Base-by-base conservation (phyloP, 2,329 filamentous ascomycete genomes). In the Penicillium thymicola region DNA sequence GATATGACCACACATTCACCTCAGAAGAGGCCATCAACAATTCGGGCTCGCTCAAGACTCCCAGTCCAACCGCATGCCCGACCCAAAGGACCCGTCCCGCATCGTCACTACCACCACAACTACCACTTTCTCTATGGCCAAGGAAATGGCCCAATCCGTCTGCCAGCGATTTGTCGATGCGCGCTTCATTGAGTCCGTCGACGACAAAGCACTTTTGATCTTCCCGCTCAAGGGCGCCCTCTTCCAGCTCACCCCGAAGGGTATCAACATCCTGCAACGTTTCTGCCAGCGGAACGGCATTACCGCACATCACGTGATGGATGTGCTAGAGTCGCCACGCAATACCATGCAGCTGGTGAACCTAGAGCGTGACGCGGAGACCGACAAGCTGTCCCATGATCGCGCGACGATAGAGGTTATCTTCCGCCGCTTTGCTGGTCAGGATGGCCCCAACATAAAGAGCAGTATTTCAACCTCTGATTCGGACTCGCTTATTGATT, bases 1-100 rank as follows among this genome's bases (percentile, higher is more conserved):
- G 91, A 76, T 85, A 97, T 61, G 91, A 96, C 64, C 92, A 95
- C 79, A 96, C 92, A 2, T 99, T 97, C 74, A 85, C 95, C 34
- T 96, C 93, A 1, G 93, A 97, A 78, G 93, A 99, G 83, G 94
- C 94, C 48, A 95, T 97, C 79, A 97, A 95, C 77, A 97, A 97
- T 71, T 81, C 97, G 27, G 93, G 93, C 36, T 97, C 93, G 5
- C 85, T 99, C 66, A 97, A 97, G 69, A 97, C 76, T 97, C 93
- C 3, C 94, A 99, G 74, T 97, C 93, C 43, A 97, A 97, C 74
- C 90, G 94, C 61, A 97, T 97, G 92, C 94, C 94, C 2, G 94
- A 97, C 69, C 94, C 94, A 30, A 97, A 97, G 76, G 93, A 97
- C 68, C 89, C 92, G 0, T 92, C 91, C 18, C 86, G 94, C 62